Conservation (phyloP, 2,329 filamentous ascomycete genomes). For the Colletotrichum falcatum region DNA sequence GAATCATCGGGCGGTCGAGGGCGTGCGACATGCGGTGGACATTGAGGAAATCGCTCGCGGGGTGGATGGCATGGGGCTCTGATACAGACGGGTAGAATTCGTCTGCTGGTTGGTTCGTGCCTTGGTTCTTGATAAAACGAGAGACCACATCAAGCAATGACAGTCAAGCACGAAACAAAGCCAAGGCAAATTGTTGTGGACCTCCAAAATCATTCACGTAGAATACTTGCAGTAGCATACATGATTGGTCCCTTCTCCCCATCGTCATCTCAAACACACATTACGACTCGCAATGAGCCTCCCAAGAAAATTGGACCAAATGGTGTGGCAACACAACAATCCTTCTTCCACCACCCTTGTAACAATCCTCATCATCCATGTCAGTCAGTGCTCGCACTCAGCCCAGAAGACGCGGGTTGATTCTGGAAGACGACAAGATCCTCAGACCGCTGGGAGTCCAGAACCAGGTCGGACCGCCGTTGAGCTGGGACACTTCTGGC, state of each 20-base stretch:
- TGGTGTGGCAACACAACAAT: constrained; percentile 19
- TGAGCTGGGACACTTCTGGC: neutral
- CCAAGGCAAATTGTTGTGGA: neutral
- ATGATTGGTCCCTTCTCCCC: constrained; percentile 35
- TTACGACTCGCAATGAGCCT: constrained; percentile 22
- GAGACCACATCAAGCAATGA: neutral
- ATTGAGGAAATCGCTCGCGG: constrained; percentile 56
- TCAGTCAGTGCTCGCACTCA: neutral
- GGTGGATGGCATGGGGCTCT: constrained; percentile 1
- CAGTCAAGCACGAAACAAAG: neutral
- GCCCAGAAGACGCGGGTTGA: constrained; percentile 7
- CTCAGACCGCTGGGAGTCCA: constrained; percentile 27
- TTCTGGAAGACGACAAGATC: constrained; percentile 28
- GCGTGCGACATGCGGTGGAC: constrained; percentile 62
- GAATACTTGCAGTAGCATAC: constrained; percentile 36
- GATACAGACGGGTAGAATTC: neutral
- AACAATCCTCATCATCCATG: constrained; percentile 1
- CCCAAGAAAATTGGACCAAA: constrained; percentile 37
- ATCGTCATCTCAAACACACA: constrained; percentile 32
- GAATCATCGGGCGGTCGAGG: constrained; percentile 61
- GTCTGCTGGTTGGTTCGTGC: neutral
- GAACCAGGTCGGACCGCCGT: constrained; percentile 18
- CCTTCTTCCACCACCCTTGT: neutral
- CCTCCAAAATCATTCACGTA: constrained; percentile 39
- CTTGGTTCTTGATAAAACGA: neutral